Percentiles rank a stretch among this genome's conserved stretches.
Conservation (phyloP, 2,329 filamentous ascomycete genomes). For the Penicillium sp. region DNA sequence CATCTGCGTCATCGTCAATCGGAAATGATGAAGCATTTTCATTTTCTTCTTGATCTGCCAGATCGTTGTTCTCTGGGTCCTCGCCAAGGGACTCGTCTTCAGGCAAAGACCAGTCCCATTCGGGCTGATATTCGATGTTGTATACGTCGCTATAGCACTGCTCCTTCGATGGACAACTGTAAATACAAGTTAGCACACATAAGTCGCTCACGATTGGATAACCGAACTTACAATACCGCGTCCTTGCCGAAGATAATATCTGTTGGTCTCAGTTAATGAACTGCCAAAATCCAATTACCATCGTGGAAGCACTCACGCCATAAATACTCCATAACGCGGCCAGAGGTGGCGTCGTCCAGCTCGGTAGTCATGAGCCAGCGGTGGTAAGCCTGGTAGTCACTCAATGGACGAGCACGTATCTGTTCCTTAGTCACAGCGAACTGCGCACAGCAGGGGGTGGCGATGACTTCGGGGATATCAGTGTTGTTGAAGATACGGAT, state of each 20-base stretch:
- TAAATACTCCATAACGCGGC: slow-evolving; percentile 58
- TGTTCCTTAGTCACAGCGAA: slow-evolving; percentile 55
- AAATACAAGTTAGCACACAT: slow-evolving; percentile 4
- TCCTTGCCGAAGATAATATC: slow-evolving; percentile 48
- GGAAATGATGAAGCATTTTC: neutral
- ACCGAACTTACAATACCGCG: slow-evolving; percentile 35
- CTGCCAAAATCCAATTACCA: no score
- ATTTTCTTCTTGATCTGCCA: neutral
- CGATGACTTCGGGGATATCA: slow-evolving; percentile 47
- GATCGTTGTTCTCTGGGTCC: neutral
- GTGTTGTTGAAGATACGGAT: slow-evolving; percentile 29
- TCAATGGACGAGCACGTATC: slow-evolving; percentile 45
- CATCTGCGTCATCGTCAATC: neutral
- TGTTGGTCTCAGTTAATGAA: no score
- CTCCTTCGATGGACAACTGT: slow-evolving; percentile 25
- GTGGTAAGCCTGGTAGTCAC: slow-evolving; percentile 52
- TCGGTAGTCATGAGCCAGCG: slow-evolving; percentile 55
- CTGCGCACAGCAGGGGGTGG: slow-evolving; percentile 59
- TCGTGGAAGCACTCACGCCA: slow-evolving; percentile 43
- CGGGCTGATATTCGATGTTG: slow-evolving; percentile 15
- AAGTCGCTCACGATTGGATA: neutral
- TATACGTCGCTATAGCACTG: slow-evolving; percentile 28
- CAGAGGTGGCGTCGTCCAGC: slow-evolving; percentile 52
- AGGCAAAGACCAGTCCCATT: neutral
- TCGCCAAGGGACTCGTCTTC: neutral